phyloP scores from a whole-genome alignment of 768 basidiomycete genomes.

The Amanita brunnescens region DNA sequence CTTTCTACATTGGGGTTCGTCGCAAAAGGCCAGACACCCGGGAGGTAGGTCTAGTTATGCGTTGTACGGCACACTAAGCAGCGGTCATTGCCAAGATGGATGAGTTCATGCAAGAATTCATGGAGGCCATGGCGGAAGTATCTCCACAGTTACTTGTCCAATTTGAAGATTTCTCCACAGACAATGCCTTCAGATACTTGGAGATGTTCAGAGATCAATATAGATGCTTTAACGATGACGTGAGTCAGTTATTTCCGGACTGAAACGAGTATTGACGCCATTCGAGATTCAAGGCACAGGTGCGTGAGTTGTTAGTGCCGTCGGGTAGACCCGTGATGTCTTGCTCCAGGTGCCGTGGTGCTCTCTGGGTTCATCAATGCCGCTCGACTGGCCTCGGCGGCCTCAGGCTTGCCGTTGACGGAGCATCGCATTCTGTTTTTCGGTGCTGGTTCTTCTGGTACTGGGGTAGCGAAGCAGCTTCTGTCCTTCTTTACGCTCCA shows the following conservation, averaged over 20 bases:
- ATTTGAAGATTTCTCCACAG: conserved; percentile 71
- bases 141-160: conserved; percentile 67
- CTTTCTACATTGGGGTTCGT: conserved; percentile 67
- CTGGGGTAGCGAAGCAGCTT: conserved; percentile 82
- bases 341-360: conserved; percentile 50
- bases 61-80: background rate
- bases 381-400: conserved; percentile 47
- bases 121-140: conserved; percentile 53
- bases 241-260: conserved; percentile 23
- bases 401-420: conserved; percentile 44
- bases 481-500: conserved; percentile 72
- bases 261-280: conserved; percentile 5
- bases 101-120: conserved; percentile 71
- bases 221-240: conserved; percentile 68
- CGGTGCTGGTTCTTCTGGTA: conserved; percentile 85
- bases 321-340: conserved; percentile 8
- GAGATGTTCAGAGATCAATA: conserved; percentile 50
- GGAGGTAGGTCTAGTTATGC: conserved; percentile 26
- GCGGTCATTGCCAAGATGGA: conserved; percentile 38
- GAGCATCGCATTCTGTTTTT: conserved; percentile 84
- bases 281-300: conserved; percentile 60
- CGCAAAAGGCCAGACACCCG: conserved; percentile 36
- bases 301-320: conserved; percentile 9
- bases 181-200: conserved; percentile 71
- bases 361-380: conserved; percentile 72